Conservation (phyloP, 208 protist species). For the Novymonas esmeraldas region DNA sequence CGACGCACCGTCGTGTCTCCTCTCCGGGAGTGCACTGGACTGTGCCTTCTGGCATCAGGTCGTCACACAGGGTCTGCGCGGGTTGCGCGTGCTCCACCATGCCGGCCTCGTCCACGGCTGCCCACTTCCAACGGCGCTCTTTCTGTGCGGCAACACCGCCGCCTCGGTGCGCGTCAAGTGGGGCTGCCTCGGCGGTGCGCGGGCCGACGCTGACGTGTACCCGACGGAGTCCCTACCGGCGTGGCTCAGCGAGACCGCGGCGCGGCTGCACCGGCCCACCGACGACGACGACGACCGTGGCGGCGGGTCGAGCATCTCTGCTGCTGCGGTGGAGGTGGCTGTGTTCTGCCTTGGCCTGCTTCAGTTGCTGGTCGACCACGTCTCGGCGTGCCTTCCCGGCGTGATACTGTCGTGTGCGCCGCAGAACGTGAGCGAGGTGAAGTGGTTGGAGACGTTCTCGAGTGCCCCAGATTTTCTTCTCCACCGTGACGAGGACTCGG, state of each 20-base stretch:
- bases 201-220: slow-evolving; percentile 29
- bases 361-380: slow-evolving; percentile 17
- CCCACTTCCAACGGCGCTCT: slow-evolving; percentile 53
- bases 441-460: slow-evolving; percentile 22
- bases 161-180: slow-evolving; percentile 42
- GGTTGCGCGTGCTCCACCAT: slow-evolving; percentile 51
- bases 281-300: no score
- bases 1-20: neutral
- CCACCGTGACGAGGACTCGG: neutral
- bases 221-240: slow-evolving; percentile 32
- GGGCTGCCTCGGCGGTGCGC: slow-evolving; percentile 56
- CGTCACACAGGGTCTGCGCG: slow-evolving; percentile 44
- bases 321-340: slow-evolving; percentile 17
- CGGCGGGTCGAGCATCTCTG: neutral
- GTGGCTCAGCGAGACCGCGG: slow-evolving; percentile 14
- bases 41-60: slow-evolving; percentile 34
- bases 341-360: slow-evolving; percentile 26
- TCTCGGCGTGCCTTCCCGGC: neutral
- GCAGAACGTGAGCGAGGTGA: slow-evolving; percentile 10
- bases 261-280: slow-evolving; percentile 7
- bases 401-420: neutral
- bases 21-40: neutral
- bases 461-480: no score
- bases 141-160: slow-evolving; percentile 25
- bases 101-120: slow-evolving; percentile 56